These are phyloP conservation scores for Colletotrichum theobromicola DNA, from an alignment of 2,329 filamentous ascomycete genomes.

Conservation along the genomic window DNA sequence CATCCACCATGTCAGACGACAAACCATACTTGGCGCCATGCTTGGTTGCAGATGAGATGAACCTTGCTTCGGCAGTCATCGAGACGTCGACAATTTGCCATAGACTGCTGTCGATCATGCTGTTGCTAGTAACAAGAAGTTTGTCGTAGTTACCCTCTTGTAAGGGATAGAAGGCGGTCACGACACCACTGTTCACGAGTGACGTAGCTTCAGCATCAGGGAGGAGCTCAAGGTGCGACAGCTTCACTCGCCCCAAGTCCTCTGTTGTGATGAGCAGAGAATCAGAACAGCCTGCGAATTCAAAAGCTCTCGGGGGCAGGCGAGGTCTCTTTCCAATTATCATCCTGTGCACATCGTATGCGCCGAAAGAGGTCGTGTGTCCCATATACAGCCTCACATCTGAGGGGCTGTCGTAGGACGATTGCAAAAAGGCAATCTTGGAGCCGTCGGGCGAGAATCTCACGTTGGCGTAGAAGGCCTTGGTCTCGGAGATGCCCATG, in stretches of 20 bases:
- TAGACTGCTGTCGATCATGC: slow-evolving; percentile 41
- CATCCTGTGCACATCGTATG: slow-evolving; percentile 32
- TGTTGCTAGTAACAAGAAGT: slow-evolving; percentile 41
- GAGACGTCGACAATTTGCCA: slow-evolving; percentile 38
- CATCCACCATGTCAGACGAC: slow-evolving; percentile 39
- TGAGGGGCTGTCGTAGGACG: slow-evolving; percentile 25
- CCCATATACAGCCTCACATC: slow-evolving; percentile 35
- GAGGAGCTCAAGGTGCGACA: slow-evolving; percentile 38
- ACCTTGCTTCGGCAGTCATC: slow-evolving; percentile 22
- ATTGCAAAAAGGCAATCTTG: slow-evolving; percentile 38
- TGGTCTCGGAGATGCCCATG: slow-evolving; percentile 17
- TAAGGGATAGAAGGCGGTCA: slow-evolving; percentile 32
- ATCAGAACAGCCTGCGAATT: slow-evolving; percentile 37
- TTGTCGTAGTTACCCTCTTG: slow-evolving; percentile 27
- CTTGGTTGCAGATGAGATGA: slow-evolving; percentile 35
- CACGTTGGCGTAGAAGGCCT: slow-evolving; percentile 27
- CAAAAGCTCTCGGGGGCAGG: slow-evolving; percentile 34
- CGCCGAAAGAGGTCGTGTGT: slow-evolving; percentile 29
- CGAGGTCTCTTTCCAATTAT: slow-evolving; percentile 29
- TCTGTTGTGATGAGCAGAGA: slow-evolving; percentile 37
- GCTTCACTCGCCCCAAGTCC: slow-evolving; percentile 34
- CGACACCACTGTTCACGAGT: slow-evolving; percentile 31
- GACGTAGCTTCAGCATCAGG: slow-evolving; percentile 28
- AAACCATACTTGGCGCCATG: slow-evolving; percentile 37
- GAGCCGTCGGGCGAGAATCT: slow-evolving; percentile 42